A percentile compares a stretch with the other conserved stretches of the same genome.
Conservation (phyloP, 164 flowering plant species). For the Stephania cephalantha region DNA sequence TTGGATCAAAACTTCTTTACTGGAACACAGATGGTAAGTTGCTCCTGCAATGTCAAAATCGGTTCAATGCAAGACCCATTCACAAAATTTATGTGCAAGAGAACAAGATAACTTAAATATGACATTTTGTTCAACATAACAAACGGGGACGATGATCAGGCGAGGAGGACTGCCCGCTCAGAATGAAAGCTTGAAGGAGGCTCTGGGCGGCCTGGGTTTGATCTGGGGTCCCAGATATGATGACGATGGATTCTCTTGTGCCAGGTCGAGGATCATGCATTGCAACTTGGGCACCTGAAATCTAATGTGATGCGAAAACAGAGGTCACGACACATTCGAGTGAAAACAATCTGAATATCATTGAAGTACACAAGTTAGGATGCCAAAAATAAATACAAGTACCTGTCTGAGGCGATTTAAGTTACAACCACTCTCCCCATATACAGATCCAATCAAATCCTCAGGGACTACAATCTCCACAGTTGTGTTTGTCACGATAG, state of each 20-base stretch:
- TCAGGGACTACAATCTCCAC: slow-evolving; percentile 77
- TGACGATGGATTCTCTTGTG: slow-evolving; percentile 38
- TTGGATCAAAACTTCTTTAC: not conserved
- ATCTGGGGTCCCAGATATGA: slow-evolving; percentile 90
- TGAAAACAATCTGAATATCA: not conserved
- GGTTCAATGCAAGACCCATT: not conserved
- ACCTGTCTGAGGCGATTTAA: slow-evolving; percentile 78
- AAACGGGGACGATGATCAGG: not conserved
- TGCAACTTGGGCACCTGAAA: slow-evolving; percentile 80
- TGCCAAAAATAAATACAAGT: not conserved
- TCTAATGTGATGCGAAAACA: slow-evolving; percentile 38
- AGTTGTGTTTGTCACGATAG: slow-evolving; percentile 68
- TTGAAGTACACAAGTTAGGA: too few relatives aligned
- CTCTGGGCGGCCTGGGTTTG: slow-evolving; percentile 90
- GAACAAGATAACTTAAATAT: too few relatives aligned
- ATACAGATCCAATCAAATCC: slow-evolving; percentile 46
- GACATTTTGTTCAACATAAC: not conserved
- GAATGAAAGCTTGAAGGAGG: slow-evolving; percentile 89
- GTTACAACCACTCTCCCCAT: slow-evolving; percentile 78
- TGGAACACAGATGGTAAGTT: not conserved
- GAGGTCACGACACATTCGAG: not conserved
- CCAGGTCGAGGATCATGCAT: slow-evolving; percentile 69
- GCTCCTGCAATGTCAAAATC: not conserved
- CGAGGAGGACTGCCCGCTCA: slow-evolving; percentile 36
- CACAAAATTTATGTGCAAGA: not conserved